Conservation (phyloP, 176 grass and related monocot genomes). For the Eleusine coracana region DNA sequence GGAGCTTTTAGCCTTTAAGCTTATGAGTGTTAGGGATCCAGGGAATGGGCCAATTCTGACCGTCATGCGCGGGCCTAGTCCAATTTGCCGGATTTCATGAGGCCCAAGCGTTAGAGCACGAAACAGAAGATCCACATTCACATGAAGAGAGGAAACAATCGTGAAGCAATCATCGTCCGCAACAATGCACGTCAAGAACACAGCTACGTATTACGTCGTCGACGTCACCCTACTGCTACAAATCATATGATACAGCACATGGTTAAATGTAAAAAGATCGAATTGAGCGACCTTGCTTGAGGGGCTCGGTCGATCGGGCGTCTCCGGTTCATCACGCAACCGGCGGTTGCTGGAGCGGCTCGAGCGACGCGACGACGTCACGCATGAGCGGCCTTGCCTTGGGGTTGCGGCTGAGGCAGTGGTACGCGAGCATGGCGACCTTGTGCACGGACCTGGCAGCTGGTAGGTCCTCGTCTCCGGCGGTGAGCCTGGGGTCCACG, state of each 20-base stretch:
- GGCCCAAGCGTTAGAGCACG: no score
- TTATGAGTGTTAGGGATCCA: no score
- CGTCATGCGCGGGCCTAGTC: no score
- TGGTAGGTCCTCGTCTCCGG: slow-evolving; percentile 26
- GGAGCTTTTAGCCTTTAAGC: no score
- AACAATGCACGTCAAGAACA: not conserved
- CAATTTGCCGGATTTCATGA: no score
- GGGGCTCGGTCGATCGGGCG: not conserved
- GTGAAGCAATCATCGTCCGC: not conserved
- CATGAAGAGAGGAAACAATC: no score
- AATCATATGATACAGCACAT: not conserved
- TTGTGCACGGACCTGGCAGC: slow-evolving; percentile 63
- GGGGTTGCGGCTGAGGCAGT: slow-evolving; percentile 70
- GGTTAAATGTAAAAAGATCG: not conserved
- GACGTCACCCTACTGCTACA: not conserved
- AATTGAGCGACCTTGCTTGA: not conserved
- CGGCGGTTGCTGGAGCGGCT: slow-evolving; percentile 59
- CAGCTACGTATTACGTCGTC: no score
- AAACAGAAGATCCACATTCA: no score
- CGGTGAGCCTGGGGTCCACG: slow-evolving; percentile 55
- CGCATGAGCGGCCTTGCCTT: slow-evolving; percentile 84
- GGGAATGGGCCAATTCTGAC: no score
- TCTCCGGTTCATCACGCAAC: not conserved
- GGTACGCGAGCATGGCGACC: slow-evolving; percentile 75
- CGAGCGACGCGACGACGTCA: slow-evolving; percentile 67